Evolutionary conservation across 1,139 yeast genomes (phyloP).

Genomic region (Suhomyces bribrorum): DNA sequence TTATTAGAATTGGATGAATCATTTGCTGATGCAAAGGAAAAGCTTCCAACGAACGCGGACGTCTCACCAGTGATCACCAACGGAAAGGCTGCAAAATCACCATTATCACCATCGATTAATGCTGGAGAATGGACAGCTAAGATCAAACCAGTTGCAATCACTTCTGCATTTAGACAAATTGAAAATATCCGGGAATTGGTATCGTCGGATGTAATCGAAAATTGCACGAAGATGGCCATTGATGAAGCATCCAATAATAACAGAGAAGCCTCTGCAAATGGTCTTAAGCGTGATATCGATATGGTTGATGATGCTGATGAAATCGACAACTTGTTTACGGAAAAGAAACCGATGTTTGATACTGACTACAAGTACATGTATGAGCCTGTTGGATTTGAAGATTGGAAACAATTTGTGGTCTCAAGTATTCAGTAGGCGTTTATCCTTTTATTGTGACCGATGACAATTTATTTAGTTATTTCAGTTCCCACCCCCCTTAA

Average conservation of each 20-base stretch:
- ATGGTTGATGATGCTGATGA: constrained; percentile 29
- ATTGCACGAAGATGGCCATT: constrained; percentile 25
- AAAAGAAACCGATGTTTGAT: constrained; percentile 32
- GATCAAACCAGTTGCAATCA: constrained; percentile 46
- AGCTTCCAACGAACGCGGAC: constrained; percentile 36
- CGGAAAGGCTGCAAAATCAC: constrained; percentile 33
- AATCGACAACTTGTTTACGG: constrained; percentile 38
- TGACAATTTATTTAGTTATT: not conserved
- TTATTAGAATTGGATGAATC: constrained; percentile 48
- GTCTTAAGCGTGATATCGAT: constrained; percentile 27
- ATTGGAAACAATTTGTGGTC: constrained; percentile 38
- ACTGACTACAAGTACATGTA: constrained; percentile 28
- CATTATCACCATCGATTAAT: constrained; percentile 33
- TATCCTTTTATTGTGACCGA: not conserved
- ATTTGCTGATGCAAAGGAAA: constrained; percentile 17
- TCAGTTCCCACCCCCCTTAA: not conserved
- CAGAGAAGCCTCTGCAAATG: constrained; percentile 5
- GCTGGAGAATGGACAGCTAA: constrained; percentile 46
- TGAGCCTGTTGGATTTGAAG: constrained; percentile 41
- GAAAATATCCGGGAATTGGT: constrained; percentile 36
- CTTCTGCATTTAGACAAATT: constrained; percentile 50
- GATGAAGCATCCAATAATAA: constrained; percentile 10
- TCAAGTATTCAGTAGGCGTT: constrained; percentile 18
- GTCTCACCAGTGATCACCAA: constrained; percentile 23
- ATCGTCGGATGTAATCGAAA: constrained; percentile 32